Evolutionary conservation across 768 basidiomycete genomes (phyloP).

Genomic region (Boletus speciosus): DNA sequence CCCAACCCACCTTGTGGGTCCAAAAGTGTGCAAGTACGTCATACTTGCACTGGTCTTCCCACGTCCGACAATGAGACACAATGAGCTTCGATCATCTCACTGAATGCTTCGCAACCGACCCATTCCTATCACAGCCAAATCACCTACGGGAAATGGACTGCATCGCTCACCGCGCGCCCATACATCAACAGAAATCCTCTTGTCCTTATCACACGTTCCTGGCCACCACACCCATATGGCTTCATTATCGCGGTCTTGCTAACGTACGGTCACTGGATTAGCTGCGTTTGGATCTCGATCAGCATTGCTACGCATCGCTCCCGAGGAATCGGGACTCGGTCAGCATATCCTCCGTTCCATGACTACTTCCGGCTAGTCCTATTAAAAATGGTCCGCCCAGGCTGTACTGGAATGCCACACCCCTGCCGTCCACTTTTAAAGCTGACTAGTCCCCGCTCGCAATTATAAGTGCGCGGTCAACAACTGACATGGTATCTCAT

Average conservation of each 20-base stretch:
- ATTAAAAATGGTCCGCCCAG: slow-evolving; percentile 8
- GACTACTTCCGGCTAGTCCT: neutral
- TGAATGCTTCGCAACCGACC: neutral
- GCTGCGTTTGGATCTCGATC: neutral
- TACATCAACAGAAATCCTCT: neutral
- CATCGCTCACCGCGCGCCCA: neutral
- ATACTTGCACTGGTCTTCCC: too few species aligned
- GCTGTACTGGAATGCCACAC: neutral
- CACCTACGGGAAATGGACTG: neutral
- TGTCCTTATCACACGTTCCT: neutral
- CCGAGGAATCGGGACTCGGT: neutral
- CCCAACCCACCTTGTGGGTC: too few species aligned
- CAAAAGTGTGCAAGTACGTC: too few species aligned
- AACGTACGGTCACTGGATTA: neutral
- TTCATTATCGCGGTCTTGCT: neutral
- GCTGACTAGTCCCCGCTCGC: neutral
- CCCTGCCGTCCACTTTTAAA: slow-evolving; percentile 14
- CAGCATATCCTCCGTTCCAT: neutral
- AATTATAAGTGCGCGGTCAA: slow-evolving; percentile 11
- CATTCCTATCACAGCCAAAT: neutral
- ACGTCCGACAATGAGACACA: too few species aligned
- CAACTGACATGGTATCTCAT: neutral
- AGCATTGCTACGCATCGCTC: neutral
- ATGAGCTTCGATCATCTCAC: too few species aligned
- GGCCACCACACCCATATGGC: neutral